phyloP scores from a whole-genome alignment of 164 flowering plant genomes.

The Nelumbo lutea region DNA sequence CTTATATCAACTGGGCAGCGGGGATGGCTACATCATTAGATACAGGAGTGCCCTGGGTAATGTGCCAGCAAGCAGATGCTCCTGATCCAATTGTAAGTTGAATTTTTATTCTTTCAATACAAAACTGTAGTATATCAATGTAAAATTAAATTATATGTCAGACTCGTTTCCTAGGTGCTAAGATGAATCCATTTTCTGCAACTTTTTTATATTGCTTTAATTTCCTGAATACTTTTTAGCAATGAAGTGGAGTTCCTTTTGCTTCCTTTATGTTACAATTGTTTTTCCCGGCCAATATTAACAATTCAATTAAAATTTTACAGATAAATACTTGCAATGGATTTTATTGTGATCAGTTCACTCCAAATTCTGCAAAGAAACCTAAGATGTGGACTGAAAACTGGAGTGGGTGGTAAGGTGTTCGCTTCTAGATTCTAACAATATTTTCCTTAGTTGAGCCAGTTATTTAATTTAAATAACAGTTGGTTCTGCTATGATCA shows the following conservation, averaged over 20 bases:
- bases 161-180: no score
- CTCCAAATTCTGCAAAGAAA: conserved; percentile 66
- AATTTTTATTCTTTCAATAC: neutral
- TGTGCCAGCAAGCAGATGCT: conserved; percentile 97
- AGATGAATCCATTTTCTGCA: no score
- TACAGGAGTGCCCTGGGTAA: conserved; percentile 99
- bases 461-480: neutral
- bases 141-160: no score
- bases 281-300: neutral
- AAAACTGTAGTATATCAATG: neutral
- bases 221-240: neutral
- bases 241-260: neutral
- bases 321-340: conserved; percentile 99
- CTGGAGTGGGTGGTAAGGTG: conserved; percentile 90
- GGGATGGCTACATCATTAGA: conserved; percentile 77
- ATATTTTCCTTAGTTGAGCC: neutral
- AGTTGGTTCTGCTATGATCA: neutral
- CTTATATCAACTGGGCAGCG: conserved; percentile 87
- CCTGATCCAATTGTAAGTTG: conserved; percentile 85
- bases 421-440: conserved; percentile 5
- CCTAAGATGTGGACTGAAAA: conserved; percentile 99
- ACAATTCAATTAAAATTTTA: neutral
- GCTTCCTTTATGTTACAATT: neutral
- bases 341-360: conserved; percentile 88
- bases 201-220: neutral